These are phyloP conservation scores for Paspalum notatum DNA, from an alignment of 176 grass and related monocot species.

Conservation along the genomic window DNA sequence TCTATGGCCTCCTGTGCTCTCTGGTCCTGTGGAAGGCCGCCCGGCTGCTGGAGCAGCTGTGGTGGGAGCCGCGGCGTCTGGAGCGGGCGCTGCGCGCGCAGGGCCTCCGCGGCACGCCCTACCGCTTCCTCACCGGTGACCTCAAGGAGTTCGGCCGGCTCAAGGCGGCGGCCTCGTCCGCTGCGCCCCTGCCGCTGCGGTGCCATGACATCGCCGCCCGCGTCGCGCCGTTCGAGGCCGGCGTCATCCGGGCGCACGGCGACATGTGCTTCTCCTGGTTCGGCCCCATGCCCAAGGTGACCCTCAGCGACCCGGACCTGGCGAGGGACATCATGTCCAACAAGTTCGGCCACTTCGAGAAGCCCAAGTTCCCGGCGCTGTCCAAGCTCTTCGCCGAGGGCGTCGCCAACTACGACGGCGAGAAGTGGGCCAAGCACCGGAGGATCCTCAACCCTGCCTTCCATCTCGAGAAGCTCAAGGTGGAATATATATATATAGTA, in stretches of 20 bases:
- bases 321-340: constrained; percentile 50
- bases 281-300: constrained; percentile 45
- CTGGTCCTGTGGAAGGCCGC: constrained; percentile 30
- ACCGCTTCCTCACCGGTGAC: constrained; percentile 56
- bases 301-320: constrained; percentile 44
- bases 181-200: constrained; percentile 41
- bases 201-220: constrained; percentile 51
- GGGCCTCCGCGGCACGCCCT: constrained; percentile 53
- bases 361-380: constrained; percentile 33
- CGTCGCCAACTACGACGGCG: constrained; percentile 34
- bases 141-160: constrained; percentile 18
- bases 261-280: constrained; percentile 49
- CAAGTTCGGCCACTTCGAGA: constrained; percentile 61
- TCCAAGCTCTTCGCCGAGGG: constrained; percentile 30
- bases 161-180: constrained; percentile 30
- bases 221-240: constrained; percentile 37
- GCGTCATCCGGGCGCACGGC: constrained; percentile 41
- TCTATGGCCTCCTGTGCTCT: constrained; percentile 24
- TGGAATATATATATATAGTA: neutral
- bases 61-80: constrained; percentile 52
- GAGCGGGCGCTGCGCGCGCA: constrained; percentile 44
- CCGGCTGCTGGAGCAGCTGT: constrained; percentile 42
- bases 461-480: constrained; percentile 62
- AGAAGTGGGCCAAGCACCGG: constrained; percentile 68
- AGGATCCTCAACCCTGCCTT: constrained; percentile 64